These are phyloP conservation scores for Talaromyces marneffei DNA, from an alignment of 2,329 filamentous ascomycete genomes.

Conservation along the genomic window DNA sequence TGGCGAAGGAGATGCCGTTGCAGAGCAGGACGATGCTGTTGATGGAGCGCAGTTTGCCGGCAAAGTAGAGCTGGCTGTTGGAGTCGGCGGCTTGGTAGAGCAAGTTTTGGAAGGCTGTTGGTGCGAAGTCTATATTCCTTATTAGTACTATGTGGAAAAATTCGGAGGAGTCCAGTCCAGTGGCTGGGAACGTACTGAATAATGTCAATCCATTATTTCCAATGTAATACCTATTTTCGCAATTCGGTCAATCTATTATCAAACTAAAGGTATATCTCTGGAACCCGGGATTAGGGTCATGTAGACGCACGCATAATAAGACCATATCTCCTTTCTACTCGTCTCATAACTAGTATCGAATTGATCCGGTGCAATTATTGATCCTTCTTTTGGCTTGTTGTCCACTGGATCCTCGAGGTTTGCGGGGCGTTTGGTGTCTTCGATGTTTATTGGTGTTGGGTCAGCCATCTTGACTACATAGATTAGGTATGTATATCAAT, in stretches of 20 bases:
- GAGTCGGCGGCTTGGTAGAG: slow-evolving; percentile 56
- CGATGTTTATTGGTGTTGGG: not conserved
- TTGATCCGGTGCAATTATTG: slow-evolving; percentile 48
- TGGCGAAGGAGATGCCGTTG: slow-evolving; percentile 63
- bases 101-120: slow-evolving; percentile 60
- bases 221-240: slow-evolving; percentile 52
- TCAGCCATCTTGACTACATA: not conserved
- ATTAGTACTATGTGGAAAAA: too few species aligned
- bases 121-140: slow-evolving; percentile 50
- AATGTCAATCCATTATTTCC: slow-evolving; percentile 59
- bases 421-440: not conserved
- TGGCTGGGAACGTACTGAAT: slow-evolving; percentile 48
- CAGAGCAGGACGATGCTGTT: slow-evolving; percentile 60
- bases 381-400: slow-evolving; percentile 22
- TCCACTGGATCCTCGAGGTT: not conserved
- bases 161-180: too few species aligned
- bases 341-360: slow-evolving; percentile 51
- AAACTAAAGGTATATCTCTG: not conserved
- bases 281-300: slow-evolving; percentile 6
- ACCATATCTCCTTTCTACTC: slow-evolving; percentile 51
- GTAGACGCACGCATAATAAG: slow-evolving; percentile 47
- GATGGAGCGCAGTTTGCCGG: slow-evolving; percentile 53
- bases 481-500: too few species aligned
- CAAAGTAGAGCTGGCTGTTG: slow-evolving; percentile 49
- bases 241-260: not conserved